Percentiles rank a stretch among this genome's conserved stretches.
Conservation (phyloP, 805 yeast genomes). For the Candida berthetii region DNA sequence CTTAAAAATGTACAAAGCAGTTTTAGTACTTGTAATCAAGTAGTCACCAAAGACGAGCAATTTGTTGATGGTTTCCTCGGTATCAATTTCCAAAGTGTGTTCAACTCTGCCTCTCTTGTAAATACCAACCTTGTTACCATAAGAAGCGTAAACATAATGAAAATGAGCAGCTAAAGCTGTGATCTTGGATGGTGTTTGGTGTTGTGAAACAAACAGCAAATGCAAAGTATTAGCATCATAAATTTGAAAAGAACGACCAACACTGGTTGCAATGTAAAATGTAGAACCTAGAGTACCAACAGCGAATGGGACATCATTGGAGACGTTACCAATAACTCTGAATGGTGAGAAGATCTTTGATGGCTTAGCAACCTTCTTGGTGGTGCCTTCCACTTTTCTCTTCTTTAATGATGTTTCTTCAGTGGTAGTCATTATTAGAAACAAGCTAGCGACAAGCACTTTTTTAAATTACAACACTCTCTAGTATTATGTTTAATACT, state of each 20-base stretch:
- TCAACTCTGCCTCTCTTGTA: conserved; percentile 74
- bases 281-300: conserved; percentile 85
- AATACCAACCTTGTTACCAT: conserved; percentile 65
- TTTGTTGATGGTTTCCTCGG: conserved; percentile 35
- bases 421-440: conserved; percentile 2
- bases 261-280: conserved; percentile 82
- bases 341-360: conserved; percentile 80
- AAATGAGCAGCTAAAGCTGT: conserved; percentile 71
- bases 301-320: conserved; percentile 81
- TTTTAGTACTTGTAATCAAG: conserved; percentile 50
- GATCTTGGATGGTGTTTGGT: conserved; percentile 66
- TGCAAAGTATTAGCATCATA: conserved; percentile 88
- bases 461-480: too few relatives aligned
- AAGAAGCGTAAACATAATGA: conserved; percentile 78
- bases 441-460: too few relatives aligned
- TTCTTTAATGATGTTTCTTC: conserved; percentile 5
- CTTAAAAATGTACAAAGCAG: conserved; percentile 48
- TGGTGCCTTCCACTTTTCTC: conserved; percentile 8
- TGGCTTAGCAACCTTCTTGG: conserved; percentile 9
- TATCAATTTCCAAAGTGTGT: conserved; percentile 28
- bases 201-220: conserved; percentile 77
- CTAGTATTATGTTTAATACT: too few relatives aligned
- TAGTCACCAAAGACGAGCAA: conserved; percentile 73
- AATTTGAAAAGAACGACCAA: conserved; percentile 86
- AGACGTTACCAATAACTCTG: conserved; percentile 85